phyloP scores from a whole-genome alignment of 805 yeast species.

The Saccharomycopsis fibuligera region DNA sequence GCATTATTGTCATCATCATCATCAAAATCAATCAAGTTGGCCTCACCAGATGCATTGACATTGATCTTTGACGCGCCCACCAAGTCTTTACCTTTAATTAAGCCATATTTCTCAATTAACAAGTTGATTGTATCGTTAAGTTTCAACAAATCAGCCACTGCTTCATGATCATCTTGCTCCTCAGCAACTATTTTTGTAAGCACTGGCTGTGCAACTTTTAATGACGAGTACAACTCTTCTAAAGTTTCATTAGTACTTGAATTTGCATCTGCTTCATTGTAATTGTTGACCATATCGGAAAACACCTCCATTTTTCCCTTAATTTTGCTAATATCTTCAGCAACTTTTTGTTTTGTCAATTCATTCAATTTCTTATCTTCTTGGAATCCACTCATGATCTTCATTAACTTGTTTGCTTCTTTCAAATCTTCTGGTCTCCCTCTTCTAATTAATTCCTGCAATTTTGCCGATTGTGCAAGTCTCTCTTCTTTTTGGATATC shows the following conservation, averaged over 20 bases:
- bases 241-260: conserved; percentile 56
- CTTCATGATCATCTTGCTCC: conserved; percentile 57
- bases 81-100: conserved; percentile 58
- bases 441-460: conserved; percentile 90
- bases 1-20: conserved; percentile 36
- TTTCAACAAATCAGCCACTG: conserved; percentile 56
- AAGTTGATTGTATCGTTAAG: conserved; percentile 73
- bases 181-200: conserved; percentile 78
- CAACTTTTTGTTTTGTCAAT: conserved; percentile 71
- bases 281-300: conserved; percentile 60
- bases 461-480: conserved; percentile 86
- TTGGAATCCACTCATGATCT: conserved; percentile 95
- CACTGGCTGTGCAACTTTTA: conserved; percentile 82
- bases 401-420: conserved; percentile 96
- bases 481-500: conserved; percentile 91
- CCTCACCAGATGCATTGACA: conserved; percentile 35
- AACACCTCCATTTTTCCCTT: conserved; percentile 81
- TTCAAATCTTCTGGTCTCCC: conserved; percentile 93
- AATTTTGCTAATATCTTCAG: conserved; percentile 77
- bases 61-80: conserved; percentile 44
- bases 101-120: conserved; percentile 58
- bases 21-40: conserved; percentile 70
- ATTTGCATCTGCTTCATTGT: conserved; percentile 29
- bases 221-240: conserved; percentile 66
- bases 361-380: conserved; percentile 60